Evolutionary conservation across 306 rosid species (phyloP), one percentile per base, ranked within the genome.

Genomic region (Sesbania bispinosa): DNA sequence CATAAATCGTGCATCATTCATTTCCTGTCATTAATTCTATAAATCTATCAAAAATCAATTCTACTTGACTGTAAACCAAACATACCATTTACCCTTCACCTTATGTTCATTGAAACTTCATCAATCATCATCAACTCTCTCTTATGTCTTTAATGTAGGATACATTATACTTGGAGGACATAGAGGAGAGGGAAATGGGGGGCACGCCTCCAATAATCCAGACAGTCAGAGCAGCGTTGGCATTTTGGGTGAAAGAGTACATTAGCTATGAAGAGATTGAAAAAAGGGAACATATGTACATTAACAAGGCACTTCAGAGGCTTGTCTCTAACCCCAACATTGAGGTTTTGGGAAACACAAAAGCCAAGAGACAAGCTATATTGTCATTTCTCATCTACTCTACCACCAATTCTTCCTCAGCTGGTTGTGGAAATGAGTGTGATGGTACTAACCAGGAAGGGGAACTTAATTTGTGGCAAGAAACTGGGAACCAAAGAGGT

Each of bases 141-240:
- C n/a, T n/a, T 26, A 35, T 65, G 32, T 62, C 32, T 30, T 35
- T 9, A 36, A 72, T 86, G 78, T 82, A 93, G 98, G 97, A 90
- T 62, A 93, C 98, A 23, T 16, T 90, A 10, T 93, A 93, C 42
- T 57, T 29, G 59, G 89, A 90, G 58, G 67, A 69, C 83, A 85
- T 90, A 64, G 94, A 93, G 67, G 97, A 87, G 55, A 85, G 96
- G 82, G 98, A 93, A 77, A 88, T 70, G 69, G 89, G 92, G 7
- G 97, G 98, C 5, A 93, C 98, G 1, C 97, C 98, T 59, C 98
- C 87, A 48, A 90, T 93, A 71, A 87, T 87, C 45, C 97, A 88
- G 35, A 88, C 84, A 68, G 81, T 90, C 5, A 80, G 96, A 72
- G 94, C 96, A 67, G 92, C 97, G 5, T 84, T 93, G 81, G 90